Percentiles rank a stretch among this genome's conserved stretches.
These are phyloP conservation scores for Salicornia ramosissima DNA, from an alignment of 148 eudicot genomes.

Conservation along the genomic window DNA sequence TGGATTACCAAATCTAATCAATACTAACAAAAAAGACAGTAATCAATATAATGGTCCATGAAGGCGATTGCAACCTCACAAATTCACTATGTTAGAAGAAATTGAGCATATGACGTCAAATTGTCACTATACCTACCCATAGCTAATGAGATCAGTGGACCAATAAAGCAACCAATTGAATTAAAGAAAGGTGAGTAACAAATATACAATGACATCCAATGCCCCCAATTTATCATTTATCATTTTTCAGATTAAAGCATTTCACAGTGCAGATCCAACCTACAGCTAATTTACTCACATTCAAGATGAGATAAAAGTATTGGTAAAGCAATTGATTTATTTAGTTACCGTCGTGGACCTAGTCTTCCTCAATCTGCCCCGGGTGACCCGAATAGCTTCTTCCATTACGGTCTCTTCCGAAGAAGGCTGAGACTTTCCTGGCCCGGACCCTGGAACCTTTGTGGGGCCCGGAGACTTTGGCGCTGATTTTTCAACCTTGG, in stretches of 20 bases:
- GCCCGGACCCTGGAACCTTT: no score
- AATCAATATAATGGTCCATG: neutral
- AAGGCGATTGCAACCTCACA: neutral
- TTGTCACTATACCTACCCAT: constrained; percentile 3
- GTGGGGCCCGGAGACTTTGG: no score
- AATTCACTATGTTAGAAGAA: neutral
- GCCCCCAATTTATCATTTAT: constrained; percentile 15
- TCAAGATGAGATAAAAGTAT: neutral
- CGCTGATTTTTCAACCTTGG: constrained; percentile 31
- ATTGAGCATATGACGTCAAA: neutral
- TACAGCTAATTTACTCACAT: constrained; percentile 8
- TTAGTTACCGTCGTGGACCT: constrained; percentile 30
- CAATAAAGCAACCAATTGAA: constrained; percentile 24
- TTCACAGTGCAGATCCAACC: constrained; percentile 5
- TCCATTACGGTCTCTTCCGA: constrained; percentile 53
- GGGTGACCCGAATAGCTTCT: constrained; percentile 56
- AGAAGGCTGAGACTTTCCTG: constrained; percentile 31
- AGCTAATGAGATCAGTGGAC: constrained; percentile 3
- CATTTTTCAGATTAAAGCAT: neutral
- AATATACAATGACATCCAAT: constrained; percentile 28
- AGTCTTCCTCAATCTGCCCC: constrained; percentile 69
- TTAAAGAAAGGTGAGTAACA: constrained; percentile 13
- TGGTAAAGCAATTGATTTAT: constrained; percentile 9
- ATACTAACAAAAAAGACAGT: neutral
- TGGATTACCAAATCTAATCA: neutral